Base-by-base conservation (phyloP, 2,329 filamentous ascomycete genomes). In the Botryotinia calthae region DNA sequence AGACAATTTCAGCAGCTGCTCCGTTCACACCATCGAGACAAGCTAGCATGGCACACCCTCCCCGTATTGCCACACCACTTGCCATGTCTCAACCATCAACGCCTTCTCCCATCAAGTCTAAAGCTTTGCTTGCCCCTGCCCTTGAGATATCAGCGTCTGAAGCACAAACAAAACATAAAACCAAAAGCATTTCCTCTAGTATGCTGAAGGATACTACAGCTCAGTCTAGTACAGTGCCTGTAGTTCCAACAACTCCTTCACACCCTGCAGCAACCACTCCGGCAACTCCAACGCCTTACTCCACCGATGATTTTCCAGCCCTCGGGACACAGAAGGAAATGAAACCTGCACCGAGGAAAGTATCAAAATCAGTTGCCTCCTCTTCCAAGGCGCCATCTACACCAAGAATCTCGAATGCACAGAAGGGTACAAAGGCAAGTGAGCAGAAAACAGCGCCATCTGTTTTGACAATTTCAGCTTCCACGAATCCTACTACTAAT, bases 231-330 rank as follows among this genome's bases (percentile, higher is more conserved):
- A 34, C 59, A 44, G 34, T 77, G 18, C 74, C 79, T 63, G 48
- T 25, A 56, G 34, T 76, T 56, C 74, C 79, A 46, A 51, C 76
- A 48, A 74, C 86, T 44, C 80, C 90, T 62, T 85, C 89, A 73
- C 87, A 89, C 22, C 40, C 48, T 37, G 34, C 65, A 42, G 34
- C 48, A n/a, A 22, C 4, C 31, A 44, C 54, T 34, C 40, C 67
- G 37, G 67, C 25, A 46, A 48, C 67, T 20, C 67, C 61, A 12
- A 70, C 42, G 25, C 46, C 28, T 31, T 62, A 66, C n/a, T 64
- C 61, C 10, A 51, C 44, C 22, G 88, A 90, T 76, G 89, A 91
- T 76, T 91, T 90, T 76, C 89, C 89, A 18, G 86, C 88, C 4
- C 82, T 91, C 9, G 84, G 63, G 28, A 10, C 64, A 31, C 37